Evolutionary conservation across 2,329 filamentous ascomycete species (phyloP).

Genomic region (Penicillium sp.): DNA sequence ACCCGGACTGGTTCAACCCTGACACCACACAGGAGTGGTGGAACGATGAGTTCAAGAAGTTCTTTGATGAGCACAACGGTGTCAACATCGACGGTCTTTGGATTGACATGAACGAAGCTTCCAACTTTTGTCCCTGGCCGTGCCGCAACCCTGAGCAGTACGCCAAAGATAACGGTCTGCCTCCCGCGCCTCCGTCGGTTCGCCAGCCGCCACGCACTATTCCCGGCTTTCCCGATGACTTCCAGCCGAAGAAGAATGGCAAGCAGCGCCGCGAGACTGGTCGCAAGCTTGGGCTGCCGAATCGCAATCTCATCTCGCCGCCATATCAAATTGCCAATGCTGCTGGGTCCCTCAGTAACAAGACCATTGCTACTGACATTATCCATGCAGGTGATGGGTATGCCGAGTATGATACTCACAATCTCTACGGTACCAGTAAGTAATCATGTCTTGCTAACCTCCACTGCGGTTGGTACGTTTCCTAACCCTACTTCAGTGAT

Average conservation of each 20-base stretch:
- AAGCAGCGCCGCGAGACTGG: constrained; percentile 13
- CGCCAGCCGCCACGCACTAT: constrained; percentile 63
- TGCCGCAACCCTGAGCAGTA: constrained; percentile 56
- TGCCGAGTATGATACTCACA: constrained; percentile 72
- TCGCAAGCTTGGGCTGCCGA: constrained; percentile 58
- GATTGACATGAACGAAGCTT: constrained; percentile 68
- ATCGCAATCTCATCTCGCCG: constrained; percentile 63
- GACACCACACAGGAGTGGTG: constrained; percentile 63
- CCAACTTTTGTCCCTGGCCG: constrained; percentile 56
- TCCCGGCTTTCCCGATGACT: constrained; percentile 66
- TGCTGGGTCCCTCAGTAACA: constrained; percentile 51
- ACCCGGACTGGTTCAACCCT: constrained; percentile 73
- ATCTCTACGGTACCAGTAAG: constrained; percentile 66
- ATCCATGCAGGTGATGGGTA: constrained; percentile 64
- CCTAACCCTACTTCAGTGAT: constrained; percentile 53
- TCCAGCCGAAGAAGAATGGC: constrained; percentile 55
- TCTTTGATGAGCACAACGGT: constrained; percentile 63
- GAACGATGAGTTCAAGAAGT: constrained; percentile 64
- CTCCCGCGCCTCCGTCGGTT: constrained; percentile 63
- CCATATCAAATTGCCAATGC: constrained; percentile 66
- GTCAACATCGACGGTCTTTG: constrained; percentile 76
- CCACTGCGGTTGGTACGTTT: neutral
- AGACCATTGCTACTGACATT: constrained; percentile 66
- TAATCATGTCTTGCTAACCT: neutral
- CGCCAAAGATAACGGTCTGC: constrained; percentile 39